phyloP scores from a whole-genome alignment of 179 eudicot species.

The Patellifolia procumbens region DNA sequence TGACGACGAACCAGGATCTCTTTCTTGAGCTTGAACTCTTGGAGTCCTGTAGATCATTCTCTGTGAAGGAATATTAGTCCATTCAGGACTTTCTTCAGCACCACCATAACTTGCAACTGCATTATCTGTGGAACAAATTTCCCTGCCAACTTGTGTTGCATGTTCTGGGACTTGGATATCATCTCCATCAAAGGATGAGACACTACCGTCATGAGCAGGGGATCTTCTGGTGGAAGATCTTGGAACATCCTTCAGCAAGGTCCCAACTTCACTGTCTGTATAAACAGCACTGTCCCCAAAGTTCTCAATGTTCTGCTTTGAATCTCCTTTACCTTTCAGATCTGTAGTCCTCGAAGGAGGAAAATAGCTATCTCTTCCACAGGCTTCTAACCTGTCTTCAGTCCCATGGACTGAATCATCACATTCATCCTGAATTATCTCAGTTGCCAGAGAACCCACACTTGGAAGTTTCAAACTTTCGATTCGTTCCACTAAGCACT shows the following conservation, averaged over 20 bases:
- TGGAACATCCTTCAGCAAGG: slow-evolving; percentile 18
- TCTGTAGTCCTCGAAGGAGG: slow-evolving; percentile 23
- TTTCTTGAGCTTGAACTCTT: slow-evolving; percentile 30
- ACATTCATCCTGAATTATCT: slow-evolving; percentile 6
- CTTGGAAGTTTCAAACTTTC: not conserved
- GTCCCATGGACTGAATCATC: slow-evolving; percentile 5
- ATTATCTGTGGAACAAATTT: slow-evolving; percentile 9
- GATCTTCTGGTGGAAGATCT: slow-evolving; percentile 41
- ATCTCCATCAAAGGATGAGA: slow-evolving; percentile 70
- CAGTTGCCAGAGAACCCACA: slow-evolving; percentile 1
- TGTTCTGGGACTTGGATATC: slow-evolving; percentile 41
- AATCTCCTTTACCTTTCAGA: slow-evolving; percentile 21
- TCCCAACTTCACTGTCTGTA: slow-evolving; percentile 22
- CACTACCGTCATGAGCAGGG: slow-evolving; percentile 60
- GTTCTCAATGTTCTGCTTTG: slow-evolving; percentile 24
- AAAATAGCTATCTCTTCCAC: slow-evolving; percentile 2
- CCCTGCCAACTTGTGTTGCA: not conserved
- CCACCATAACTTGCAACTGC: slow-evolving; percentile 11
- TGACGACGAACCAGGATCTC: slow-evolving; percentile 23
- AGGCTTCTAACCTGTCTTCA: slow-evolving; percentile 7
- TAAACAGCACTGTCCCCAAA: slow-evolving; percentile 20
- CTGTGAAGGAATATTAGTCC: slow-evolving; percentile 9
- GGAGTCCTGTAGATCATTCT: slow-evolving; percentile 20
- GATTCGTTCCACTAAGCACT: slow-evolving; percentile 13
- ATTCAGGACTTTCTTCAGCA: slow-evolving; percentile 25